phyloP scores from a whole-genome alignment of 1,284 basidiomycete species.

The Fomitopsis betulina region DNA sequence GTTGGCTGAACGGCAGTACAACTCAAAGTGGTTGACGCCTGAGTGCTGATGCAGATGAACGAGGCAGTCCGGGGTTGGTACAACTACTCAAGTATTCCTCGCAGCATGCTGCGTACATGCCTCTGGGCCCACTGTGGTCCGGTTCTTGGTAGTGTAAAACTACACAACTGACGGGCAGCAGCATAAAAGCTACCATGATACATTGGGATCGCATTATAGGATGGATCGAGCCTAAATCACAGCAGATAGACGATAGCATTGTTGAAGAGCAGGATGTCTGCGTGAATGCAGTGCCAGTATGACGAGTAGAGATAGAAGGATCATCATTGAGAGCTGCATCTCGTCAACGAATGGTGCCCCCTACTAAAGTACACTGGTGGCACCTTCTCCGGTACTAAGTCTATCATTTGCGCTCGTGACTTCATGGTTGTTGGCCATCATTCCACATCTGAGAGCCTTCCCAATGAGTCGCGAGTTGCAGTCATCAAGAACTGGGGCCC shows the following conservation, averaged over 20 bases:
- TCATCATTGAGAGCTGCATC: background rate
- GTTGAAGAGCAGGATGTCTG: background rate
- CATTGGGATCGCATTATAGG: background rate
- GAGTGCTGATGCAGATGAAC: too few relatives aligned
- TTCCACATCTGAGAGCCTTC: too few relatives aligned
- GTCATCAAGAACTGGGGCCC: constrained; percentile 18
- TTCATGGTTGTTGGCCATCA: too few relatives aligned
- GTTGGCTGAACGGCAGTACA: background rate
- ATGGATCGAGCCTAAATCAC: background rate
- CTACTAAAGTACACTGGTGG: too few relatives aligned
- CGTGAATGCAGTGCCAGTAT: background rate
- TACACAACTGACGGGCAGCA: background rate
- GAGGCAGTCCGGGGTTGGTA: background rate
- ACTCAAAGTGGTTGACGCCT: too few relatives aligned
- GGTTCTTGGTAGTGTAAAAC: background rate
- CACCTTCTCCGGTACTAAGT: too few relatives aligned
- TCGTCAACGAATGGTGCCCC: background rate
- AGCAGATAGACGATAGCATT: background rate
- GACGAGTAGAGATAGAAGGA: background rate
- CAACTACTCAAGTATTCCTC: background rate
- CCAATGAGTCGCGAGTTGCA: constrained; percentile 9
- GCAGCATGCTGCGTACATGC: background rate
- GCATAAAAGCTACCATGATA: background rate
- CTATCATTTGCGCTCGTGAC: too few relatives aligned
- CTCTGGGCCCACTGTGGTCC: background rate